These are phyloP conservation scores for Penicillium coffeae DNA, from an alignment of 495 filamentous ascomycete genomes.

Conservation along the genomic window DNA sequence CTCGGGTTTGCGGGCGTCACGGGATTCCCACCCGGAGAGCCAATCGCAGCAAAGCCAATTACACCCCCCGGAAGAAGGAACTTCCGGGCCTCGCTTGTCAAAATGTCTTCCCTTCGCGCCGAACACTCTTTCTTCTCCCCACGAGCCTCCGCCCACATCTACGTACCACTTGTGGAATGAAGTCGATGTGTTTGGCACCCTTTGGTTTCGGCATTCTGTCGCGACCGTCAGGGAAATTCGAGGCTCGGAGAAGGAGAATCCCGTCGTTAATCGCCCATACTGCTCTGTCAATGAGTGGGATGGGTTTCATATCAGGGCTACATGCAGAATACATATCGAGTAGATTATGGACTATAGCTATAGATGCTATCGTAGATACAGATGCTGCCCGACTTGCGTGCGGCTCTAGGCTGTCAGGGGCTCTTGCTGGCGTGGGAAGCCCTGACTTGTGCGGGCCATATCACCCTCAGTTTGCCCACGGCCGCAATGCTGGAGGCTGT, in stretches of 20 bases:
- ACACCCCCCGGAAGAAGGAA: slow-evolving; percentile 34
- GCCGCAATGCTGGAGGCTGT: no score
- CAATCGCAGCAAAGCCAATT: slow-evolving; percentile 40
- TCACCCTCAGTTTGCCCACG: no score
- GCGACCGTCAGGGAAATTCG: slow-evolving; percentile 36
- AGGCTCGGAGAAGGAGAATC: slow-evolving; percentile 46
- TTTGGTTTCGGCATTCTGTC: slow-evolving; percentile 51
- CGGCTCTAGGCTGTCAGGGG: no score
- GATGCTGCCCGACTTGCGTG: no score
- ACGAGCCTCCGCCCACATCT: slow-evolving; percentile 48
- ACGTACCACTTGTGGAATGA: slow-evolving; percentile 42
- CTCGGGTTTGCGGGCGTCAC: slow-evolving; percentile 41
- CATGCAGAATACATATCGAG: slow-evolving; percentile 24
- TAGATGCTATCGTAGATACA: not conserved
- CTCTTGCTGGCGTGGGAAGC: no score
- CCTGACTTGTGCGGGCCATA: no score
- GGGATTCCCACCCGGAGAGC: slow-evolving; percentile 22
- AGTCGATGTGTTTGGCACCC: slow-evolving; percentile 41
- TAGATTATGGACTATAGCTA: not conserved
- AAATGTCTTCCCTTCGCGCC: not conserved
- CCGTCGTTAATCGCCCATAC: slow-evolving; percentile 60
- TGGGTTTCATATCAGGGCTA: slow-evolving; percentile 55
- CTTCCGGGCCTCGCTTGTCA: slow-evolving; percentile 30
- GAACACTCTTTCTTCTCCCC: slow-evolving; percentile 24
- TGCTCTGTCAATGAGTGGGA: slow-evolving; percentile 45